Base-by-base conservation (phyloP, 108 stramenopile species). In the Pseudonitzschia pungens region DNA sequence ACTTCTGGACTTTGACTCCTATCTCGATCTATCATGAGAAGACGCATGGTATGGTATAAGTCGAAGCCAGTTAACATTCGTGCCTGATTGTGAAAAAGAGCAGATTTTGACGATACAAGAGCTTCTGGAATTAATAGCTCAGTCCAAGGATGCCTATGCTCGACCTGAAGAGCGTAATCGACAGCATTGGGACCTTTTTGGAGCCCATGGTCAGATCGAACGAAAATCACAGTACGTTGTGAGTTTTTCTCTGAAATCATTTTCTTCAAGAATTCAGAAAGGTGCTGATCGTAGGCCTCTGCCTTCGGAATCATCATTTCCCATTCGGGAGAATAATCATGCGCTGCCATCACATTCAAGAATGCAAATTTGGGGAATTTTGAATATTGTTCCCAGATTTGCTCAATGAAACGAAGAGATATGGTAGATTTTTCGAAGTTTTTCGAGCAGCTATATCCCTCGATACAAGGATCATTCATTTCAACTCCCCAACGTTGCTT, bases 331-430 rank as follows among this genome's bases (percentile, higher is more conserved):
- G 74, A 55, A 58, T 86, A 86, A 60, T 79, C 80, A 62, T 86
- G 86, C 0, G 86, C 86, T 28, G 83, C 86, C 45, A 86, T 57
- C n/a, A 77, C 76, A 70, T 86, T 86, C 33, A 86, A 29, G 57
- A 74, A 86, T 15, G 82, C 86, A 65, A 86, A 74, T 68, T 86
- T 86, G 1, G 86, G 86, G 0, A 14, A 14, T 27, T 66, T 65
- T 22, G 40, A 14, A 44, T 86, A 84, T 12, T 51, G 63, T 29
- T 77, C 60, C 83, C 83, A 86, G 64, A 84, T 79, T 68, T 79
- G 72, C 11, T 56, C 18, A n/a, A 86, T 72, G 40, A 59, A 65
- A 26, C 77, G 71, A 22, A 86, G 68, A 10, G 79, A 73, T 26
- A 86, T 72, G 9, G 70, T 50, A 18, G 73, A 68, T 51, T 74